phyloP scores from a whole-genome alignment of 192 early-diverging fungal genomes.

The Podila epicladia region DNA sequence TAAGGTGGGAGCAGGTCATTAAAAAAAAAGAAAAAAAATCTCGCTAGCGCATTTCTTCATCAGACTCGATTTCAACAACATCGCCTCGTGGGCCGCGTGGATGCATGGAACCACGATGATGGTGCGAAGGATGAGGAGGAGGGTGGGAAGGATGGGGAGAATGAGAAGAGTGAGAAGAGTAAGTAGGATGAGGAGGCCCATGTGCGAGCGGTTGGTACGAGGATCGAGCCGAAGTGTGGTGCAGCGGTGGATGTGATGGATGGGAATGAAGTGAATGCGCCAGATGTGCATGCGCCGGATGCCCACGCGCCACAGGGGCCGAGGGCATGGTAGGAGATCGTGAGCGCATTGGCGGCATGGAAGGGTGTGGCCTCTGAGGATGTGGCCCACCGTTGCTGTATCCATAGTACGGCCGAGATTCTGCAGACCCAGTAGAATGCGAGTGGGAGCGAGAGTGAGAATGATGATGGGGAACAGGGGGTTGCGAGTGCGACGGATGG shows the following conservation, averaged over 20 bases:
- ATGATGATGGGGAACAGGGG: neutral
- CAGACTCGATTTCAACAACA: too few species aligned
- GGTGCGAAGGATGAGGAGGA: conserved; percentile 17
- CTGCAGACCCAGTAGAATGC: neutral
- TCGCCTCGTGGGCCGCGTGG: too few species aligned
- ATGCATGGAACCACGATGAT: conserved; percentile 9
- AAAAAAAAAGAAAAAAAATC: too few species aligned
- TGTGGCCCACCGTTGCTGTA: neutral
- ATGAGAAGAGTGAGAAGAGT: conserved; percentile 1
- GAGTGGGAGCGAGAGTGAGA: conserved; percentile 1
- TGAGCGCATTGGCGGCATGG: too few species aligned
- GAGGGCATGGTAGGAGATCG: too few species aligned
- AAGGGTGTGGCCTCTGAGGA: conserved; percentile 5
- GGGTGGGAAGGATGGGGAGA: conserved; percentile 5
- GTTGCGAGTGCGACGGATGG: neutral
- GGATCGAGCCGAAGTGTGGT: neutral
- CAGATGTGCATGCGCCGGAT: neutral
- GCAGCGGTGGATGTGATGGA: conserved; percentile 1
- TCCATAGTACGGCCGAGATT: neutral
- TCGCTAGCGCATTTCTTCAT: too few species aligned
- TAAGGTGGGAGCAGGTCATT: conserved; percentile 7
- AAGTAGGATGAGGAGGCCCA: neutral
- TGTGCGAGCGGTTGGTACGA: neutral
- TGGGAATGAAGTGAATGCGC: neutral
- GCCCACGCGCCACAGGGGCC: too few species aligned